Conservation (phyloP, 108 stramenopile species). For the Schizochytrium sp. region DNA sequence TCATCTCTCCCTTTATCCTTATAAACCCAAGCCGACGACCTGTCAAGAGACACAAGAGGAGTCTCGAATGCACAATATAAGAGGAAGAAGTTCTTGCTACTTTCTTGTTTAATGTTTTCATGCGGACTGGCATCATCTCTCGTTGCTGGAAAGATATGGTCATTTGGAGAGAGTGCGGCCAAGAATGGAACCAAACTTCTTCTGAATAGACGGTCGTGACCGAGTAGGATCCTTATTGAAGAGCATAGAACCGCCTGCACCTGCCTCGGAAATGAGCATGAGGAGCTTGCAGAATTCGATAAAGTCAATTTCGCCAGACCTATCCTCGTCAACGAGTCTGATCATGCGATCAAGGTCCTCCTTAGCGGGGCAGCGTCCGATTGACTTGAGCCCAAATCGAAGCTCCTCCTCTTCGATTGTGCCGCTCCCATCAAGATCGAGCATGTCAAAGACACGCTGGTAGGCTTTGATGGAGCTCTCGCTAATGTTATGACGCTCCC, state of each 20-base stretch:
- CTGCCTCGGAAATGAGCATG: not conserved
- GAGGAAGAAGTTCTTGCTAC: too few relatives aligned
- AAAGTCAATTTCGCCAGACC: conserved; percentile 29
- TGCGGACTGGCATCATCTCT: too few relatives aligned
- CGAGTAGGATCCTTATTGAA: not conserved
- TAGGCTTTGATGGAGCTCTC: conserved; percentile 2
- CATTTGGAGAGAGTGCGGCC: not conserved
- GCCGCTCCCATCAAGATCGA: conserved; percentile 34
- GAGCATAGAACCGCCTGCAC: not conserved
- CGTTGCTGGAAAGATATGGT: too few relatives aligned
- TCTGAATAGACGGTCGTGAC: not conserved
- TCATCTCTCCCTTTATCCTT: too few relatives aligned
- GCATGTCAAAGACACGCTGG: conserved; percentile 25
- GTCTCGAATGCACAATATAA: too few relatives aligned
- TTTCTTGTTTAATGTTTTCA: too few relatives aligned
- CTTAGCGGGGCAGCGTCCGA: conserved; percentile 9
- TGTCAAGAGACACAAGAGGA: too few relatives aligned
- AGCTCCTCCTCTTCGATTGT: conserved; percentile 34
- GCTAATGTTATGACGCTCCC: not conserved
- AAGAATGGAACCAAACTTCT: not conserved
- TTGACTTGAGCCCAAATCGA: conserved; percentile 23
- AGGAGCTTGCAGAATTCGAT: conserved; percentile 26
- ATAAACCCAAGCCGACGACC: too few relatives aligned
- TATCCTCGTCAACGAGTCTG: conserved; percentile 24
- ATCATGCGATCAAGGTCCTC: conserved; percentile 28